These are phyloP conservation scores for Coemansia sp. DNA, from an alignment of 192 early-diverging fungal species.

Conservation along the genomic window DNA sequence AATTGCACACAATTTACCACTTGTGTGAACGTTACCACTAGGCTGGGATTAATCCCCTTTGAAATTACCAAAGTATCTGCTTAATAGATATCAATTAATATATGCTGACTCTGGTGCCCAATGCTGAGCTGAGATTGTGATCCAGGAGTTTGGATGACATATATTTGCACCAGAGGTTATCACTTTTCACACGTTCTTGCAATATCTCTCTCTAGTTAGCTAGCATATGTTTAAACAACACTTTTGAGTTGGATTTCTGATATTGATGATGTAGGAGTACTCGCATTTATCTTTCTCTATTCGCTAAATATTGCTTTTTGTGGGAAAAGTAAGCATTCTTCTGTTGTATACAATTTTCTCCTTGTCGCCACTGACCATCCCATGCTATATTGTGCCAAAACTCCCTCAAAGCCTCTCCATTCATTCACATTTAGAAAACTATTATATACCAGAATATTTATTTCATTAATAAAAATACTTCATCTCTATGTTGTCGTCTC, in stretches of 20 bases:
- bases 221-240: not conserved
- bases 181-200: not conserved
- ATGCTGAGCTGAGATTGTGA: not conserved
- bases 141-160: not conserved
- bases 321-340: not conserved
- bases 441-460: too few species aligned
- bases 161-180: not conserved
- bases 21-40: not conserved
- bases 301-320: not conserved
- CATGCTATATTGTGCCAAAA: too few species aligned
- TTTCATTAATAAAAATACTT: too few species aligned
- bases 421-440: too few species aligned
- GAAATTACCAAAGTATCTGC: not conserved
- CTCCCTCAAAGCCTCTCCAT: too few species aligned
- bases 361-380: too few species aligned
- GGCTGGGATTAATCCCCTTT: not conserved
- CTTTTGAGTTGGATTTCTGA: not conserved
- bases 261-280: constrained; percentile 1
- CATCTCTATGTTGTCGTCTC: too few species aligned
- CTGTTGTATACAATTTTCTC: not conserved
- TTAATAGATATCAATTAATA: not conserved
- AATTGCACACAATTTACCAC: not conserved
- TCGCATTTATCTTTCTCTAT: constrained; percentile 1
- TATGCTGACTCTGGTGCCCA: not conserved
- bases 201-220: not conserved